Conservation (phyloP, 768 basidiomycete genomes). For the Trametes maxima region DNA sequence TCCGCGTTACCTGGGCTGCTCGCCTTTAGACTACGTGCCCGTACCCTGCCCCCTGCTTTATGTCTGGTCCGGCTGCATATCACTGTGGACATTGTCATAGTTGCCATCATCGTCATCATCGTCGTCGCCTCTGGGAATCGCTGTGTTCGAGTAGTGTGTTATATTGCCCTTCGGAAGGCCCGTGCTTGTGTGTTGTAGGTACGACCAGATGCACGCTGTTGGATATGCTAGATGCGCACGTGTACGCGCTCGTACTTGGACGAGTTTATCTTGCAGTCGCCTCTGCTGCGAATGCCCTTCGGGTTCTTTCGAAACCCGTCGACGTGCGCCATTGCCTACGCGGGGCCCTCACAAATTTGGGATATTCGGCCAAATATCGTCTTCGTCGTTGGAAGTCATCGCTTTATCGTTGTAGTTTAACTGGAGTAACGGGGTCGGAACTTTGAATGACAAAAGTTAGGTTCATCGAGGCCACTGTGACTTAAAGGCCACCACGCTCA, state of each 20-base stretch:
- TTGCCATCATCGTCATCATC: not conserved
- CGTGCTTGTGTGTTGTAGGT: conserved; percentile 7
- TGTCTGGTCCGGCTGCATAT: not conserved
- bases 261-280: not conserved
- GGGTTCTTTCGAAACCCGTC: no score
- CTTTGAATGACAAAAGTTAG: no score
- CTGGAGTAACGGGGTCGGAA: no score
- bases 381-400: no score
- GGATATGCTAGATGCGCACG: not conserved
- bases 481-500: no score
- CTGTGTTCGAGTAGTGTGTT: conserved; percentile 13
- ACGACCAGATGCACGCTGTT: conserved; percentile 3
- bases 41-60: not conserved
- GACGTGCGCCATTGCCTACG: no score
- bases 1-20: not conserved
- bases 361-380: no score
- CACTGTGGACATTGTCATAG: conserved; percentile 6
- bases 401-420: no score
- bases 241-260: not conserved
- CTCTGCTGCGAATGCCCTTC: no score
- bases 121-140: conserved; percentile 5
- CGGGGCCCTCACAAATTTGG: no score
- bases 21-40: conserved; percentile 1
- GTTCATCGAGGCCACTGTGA: no score
- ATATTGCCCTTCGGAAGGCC: not conserved